These are phyloP conservation scores for Wickerhamiella spandovensis DNA, from an alignment of 805 yeast species.

Conservation along the genomic window DNA sequence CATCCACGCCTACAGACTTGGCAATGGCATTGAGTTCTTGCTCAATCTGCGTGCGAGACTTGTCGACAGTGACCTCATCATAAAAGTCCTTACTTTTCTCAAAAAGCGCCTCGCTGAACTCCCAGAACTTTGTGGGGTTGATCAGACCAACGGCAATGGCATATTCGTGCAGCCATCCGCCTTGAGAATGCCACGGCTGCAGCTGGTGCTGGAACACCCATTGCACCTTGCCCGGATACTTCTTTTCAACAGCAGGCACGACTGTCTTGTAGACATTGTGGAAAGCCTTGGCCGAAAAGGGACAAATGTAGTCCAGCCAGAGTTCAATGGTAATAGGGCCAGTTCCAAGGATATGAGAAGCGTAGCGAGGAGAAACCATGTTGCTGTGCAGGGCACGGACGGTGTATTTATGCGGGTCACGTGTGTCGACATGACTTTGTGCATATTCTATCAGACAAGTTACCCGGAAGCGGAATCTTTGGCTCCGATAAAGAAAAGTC, in stretches of 20 bases:
- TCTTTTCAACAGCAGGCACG: constrained; percentile 36
- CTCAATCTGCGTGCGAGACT: constrained; percentile 44
- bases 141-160: constrained; percentile 51
- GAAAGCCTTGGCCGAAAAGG: constrained; percentile 54
- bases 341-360: constrained; percentile 14
- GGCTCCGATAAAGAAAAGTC: too few species aligned
- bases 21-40: constrained; percentile 39
- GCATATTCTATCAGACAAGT: too few species aligned
- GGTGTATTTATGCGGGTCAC: too few species aligned
- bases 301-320: constrained; percentile 38
- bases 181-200: constrained; percentile 88
- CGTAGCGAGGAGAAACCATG: constrained; percentile 16
- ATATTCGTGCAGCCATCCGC: constrained; percentile 56
- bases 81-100: constrained; percentile 40
- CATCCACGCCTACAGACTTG: constrained; percentile 29
- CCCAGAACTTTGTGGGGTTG: constrained; percentile 42
- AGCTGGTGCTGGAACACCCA: constrained; percentile 57
- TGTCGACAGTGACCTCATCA: constrained; percentile 45
- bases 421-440: too few species aligned
- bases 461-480: too few species aligned
- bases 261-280: constrained; percentile 36
- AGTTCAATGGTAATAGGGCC: constrained; percentile 17
- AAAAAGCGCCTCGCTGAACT: constrained; percentile 43
- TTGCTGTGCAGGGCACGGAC: background rate
- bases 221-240: constrained; percentile 38